Evolutionary conservation across 2,329 filamentous ascomycete species (phyloP), one percentile per base, ranked within the genome.

Genomic region (Coniochaeta pulveracea): DNA sequence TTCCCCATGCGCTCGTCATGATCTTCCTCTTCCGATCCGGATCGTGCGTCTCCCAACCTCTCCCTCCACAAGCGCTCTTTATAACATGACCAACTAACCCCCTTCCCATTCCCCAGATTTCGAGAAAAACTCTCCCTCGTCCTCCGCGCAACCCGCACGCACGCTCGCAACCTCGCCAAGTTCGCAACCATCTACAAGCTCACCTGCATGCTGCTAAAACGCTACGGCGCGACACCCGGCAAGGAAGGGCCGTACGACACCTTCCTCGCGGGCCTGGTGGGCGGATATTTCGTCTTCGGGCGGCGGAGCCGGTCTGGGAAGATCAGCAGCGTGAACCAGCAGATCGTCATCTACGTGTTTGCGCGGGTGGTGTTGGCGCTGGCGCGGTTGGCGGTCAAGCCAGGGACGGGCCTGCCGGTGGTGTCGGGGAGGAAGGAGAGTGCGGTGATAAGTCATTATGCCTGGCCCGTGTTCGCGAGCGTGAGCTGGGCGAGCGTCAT

Each of bases 331-430:
- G 80, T 95, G 41, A 93, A 80, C 60, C 85, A 95, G 65, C 89
- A 98, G 67, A 98, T 98, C 54, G 86, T 94, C 56, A 84, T 96
- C 48, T 98, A 98, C 64, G 83, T 98, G 41, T 95, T 95, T 52
- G 91, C 91, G 30, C 78, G 91, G 43, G 91, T 95, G 11, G 70
- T 81, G 39, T 72, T 98, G 21, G 85, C 84, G 7, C 61, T 93
- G 16, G 91, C 88, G 19, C 85, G 85, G 50, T 63, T 96, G 37
- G 75, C 83, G 36, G 76, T 96, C 41, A 79, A 85, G 56, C 72
- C 72, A 2, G 64, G 64, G 26, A 49, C 50, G 37, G 68, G 69
- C 34, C 48, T 77, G 37, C 61, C 69, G 22, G 24, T 58, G 19
- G 51, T 74, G 33, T 77, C 63, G 41, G 54, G 50, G 38, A 63